A percentile compares a stretch with the other conserved stretches of the same genome.
Conservation (phyloP, 106 monocot species). For the Triglochin maritima region DNA sequence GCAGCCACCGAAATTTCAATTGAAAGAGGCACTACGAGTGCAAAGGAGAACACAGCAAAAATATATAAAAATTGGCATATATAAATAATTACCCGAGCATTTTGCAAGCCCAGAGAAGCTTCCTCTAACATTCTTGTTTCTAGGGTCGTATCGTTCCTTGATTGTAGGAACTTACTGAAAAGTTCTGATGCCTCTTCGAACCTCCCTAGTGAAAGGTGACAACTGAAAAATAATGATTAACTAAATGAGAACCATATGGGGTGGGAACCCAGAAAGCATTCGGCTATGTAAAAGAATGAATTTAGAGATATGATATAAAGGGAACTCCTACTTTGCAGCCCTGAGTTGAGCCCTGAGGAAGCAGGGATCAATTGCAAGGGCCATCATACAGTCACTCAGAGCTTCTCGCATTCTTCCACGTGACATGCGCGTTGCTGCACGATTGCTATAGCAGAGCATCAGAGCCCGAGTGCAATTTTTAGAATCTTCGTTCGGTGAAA, state of each 20-base stretch:
- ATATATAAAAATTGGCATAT: neutral
- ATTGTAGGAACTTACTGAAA: conserved; percentile 45
- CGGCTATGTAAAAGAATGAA: neutral
- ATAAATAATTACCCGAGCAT: conserved; percentile 45
- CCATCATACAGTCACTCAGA: conserved; percentile 54
- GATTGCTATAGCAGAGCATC: conserved; percentile 88
- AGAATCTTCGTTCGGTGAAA: conserved; percentile 38
- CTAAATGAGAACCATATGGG: neutral
- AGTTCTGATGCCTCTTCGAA: conserved; percentile 46
- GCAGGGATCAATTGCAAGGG: conserved; percentile 47
- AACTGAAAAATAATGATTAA: conserved; percentile 23
- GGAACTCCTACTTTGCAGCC: conserved; percentile 65
- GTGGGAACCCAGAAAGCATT: neutral
- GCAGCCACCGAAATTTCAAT: too few relatives aligned
- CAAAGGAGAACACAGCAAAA: neutral
- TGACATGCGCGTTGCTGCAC: conserved; percentile 77
- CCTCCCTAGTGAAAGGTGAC: conserved; percentile 67
- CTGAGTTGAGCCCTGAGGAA: conserved; percentile 68
- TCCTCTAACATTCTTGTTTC: conserved; percentile 50
- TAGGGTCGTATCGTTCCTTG: conserved; percentile 9
- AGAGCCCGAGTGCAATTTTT: conserved; percentile 29
- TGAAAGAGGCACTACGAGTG: neutral
- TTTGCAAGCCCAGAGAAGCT: conserved; percentile 59
- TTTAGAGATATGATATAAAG: neutral
- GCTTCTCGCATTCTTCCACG: conserved; percentile 81